Percentiles rank a stretch among this genome's conserved stretches.
Evolutionary conservation across 192 early-diverging fungal genomes (phyloP).

Genomic region (Rhizophagus prolifer): DNA sequence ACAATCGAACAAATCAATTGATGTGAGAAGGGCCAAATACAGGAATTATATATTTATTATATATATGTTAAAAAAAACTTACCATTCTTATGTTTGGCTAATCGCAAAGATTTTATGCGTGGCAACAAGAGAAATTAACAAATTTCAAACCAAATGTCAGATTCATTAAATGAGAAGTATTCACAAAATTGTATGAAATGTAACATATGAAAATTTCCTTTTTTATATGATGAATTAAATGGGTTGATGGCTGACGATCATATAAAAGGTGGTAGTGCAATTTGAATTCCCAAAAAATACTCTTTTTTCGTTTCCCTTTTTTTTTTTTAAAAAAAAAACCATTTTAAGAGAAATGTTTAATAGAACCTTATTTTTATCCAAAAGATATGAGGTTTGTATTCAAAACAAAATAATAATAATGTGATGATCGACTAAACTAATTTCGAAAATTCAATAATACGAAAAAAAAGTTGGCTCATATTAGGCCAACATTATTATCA

Average conservation of each 20-base stretch:
- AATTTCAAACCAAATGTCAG: too few species aligned
- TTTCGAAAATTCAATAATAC: background rate
- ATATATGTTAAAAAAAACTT: too few species aligned
- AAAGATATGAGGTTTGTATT: background rate
- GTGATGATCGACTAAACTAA: background rate
- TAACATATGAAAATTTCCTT: background rate
- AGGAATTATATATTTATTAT: too few species aligned
- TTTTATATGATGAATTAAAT: background rate
- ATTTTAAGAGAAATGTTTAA: background rate
- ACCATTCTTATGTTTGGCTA: too few species aligned
- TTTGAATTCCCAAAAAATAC: background rate
- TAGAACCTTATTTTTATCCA: background rate
- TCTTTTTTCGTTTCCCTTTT: background rate
- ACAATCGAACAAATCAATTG: too few species aligned
- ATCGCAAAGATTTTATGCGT: too few species aligned
- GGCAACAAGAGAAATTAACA: too few species aligned
- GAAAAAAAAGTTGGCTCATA: background rate
- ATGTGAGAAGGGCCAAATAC: too few species aligned
- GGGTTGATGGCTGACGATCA: background rate
- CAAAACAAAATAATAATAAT: background rate
- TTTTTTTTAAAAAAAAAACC: background rate
- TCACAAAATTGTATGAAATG: too few species aligned
- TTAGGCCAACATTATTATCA: background rate
- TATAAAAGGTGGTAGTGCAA: background rate
- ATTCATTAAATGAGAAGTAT: too few species aligned